Percentiles rank a stretch among this genome's conserved stretches.
Conservation (phyloP, 2,329 filamentous ascomycete genomes). For the Colletotrichum salicis region DNA sequence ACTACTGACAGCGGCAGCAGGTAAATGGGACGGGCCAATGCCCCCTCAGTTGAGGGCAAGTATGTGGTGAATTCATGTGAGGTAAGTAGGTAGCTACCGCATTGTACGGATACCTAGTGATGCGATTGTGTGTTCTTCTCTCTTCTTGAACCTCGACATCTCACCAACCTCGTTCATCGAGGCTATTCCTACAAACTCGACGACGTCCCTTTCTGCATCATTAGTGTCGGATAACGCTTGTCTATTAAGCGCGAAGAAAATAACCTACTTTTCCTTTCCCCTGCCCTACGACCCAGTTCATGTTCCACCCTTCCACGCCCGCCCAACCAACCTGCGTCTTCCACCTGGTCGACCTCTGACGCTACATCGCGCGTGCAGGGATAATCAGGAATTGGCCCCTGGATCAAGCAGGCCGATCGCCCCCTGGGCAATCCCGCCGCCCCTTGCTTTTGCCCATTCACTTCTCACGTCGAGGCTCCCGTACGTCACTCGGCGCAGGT, state of each 20-base stretch:
- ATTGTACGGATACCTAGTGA: neutral
- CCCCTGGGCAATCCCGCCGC: constrained; percentile 15
- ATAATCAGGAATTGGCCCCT: constrained; percentile 36
- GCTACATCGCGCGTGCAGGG: constrained; percentile 31
- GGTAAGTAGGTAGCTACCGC: too few relatives aligned
- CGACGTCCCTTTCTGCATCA: constrained; percentile 1
- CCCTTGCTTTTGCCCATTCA: constrained; percentile 24
- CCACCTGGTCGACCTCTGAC: constrained; percentile 29
- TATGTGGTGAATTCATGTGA: neutral
- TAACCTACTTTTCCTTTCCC: constrained; percentile 3
- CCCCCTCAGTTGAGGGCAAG: neutral
- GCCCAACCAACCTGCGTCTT: constrained; percentile 28
- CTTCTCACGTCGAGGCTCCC: constrained; percentile 8
- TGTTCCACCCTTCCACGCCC: constrained; percentile 11
- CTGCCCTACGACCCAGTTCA: constrained; percentile 31
- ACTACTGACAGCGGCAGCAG: constrained; percentile 15
- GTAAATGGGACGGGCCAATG: constrained; percentile 13
- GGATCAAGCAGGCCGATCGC: constrained; percentile 33
- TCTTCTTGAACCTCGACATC: neutral
- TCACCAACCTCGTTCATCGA: neutral
- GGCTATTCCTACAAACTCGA: neutral
- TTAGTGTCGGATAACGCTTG: neutral
- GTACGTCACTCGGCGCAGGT: constrained; percentile 34
- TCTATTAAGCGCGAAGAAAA: constrained; percentile 14
- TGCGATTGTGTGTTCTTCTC: neutral